These are phyloP conservation scores for Lachancea lanzarotensis DNA, from an alignment of 805 yeast species.

Conservation along the genomic window DNA sequence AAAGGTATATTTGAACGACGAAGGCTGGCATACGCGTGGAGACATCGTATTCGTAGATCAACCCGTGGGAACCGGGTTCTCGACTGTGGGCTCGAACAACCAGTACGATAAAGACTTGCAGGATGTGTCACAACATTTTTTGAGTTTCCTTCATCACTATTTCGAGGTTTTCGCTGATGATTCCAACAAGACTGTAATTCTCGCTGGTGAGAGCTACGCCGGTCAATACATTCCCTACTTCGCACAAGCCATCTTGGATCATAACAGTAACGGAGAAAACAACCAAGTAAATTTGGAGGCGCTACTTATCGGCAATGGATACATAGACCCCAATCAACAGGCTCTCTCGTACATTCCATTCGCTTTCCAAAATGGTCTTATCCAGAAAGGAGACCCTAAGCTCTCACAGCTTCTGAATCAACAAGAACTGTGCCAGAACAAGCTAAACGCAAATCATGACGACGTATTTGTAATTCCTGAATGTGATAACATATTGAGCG, in stretches of 20 bases:
- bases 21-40: constrained; percentile 78
- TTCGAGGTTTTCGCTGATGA: constrained; percentile 71
- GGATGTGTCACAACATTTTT: constrained; percentile 56
- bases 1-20: constrained; percentile 50
- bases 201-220: constrained; percentile 96
- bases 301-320: constrained; percentile 82
- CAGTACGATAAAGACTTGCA: constrained; percentile 42
- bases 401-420: constrained; percentile 39
- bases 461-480: constrained; percentile 29
- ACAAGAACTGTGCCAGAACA: constrained; percentile 57
- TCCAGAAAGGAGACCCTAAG: constrained; percentile 37
- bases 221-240: constrained; percentile 94
- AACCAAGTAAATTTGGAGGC: constrained; percentile 47
- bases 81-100: constrained; percentile 44
- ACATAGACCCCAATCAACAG: constrained; percentile 87
- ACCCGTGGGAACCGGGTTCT: constrained; percentile 91
- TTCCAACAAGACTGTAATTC: constrained; percentile 49
- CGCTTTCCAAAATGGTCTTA: constrained; percentile 50
- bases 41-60: constrained; percentile 87
- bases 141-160: constrained; percentile 59
- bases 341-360: constrained; percentile 74
- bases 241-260: constrained; percentile 52
- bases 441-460: constrained; percentile 32
- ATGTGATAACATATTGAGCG: constrained; percentile 41
- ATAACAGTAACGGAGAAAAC: constrained; percentile 32